Percentiles rank a stretch among this genome's conserved stretches.
These are phyloP conservation scores for Xerocomus potaroensis DNA, from an alignment of 768 basidiomycete genomes.

Conservation along the genomic window DNA sequence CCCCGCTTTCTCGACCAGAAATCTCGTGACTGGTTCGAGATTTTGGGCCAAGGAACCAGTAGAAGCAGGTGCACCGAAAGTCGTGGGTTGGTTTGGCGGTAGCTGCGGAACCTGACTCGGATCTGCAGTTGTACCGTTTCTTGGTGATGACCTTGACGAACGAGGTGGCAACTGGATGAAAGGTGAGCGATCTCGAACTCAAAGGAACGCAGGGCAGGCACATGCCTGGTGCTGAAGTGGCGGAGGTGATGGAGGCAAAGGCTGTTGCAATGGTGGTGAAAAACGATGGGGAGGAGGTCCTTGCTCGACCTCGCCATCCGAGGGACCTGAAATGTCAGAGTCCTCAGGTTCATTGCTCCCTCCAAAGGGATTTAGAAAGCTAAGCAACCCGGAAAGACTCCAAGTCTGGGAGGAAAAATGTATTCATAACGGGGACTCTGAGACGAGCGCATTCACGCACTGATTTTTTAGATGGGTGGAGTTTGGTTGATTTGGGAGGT, in stretches of 20 bases:
- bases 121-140: constrained; percentile 13
- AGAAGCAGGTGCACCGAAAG: constrained; percentile 10
- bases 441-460: constrained; percentile 28
- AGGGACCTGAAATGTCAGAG: constrained; percentile 16
- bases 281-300: constrained; percentile 24
- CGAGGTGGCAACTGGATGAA: constrained; percentile 22
- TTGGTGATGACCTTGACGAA: constrained; percentile 14
- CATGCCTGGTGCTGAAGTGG: constrained; percentile 27
- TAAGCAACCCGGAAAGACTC: constrained; percentile 49
- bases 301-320: constrained; percentile 26
- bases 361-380: constrained; percentile 47
- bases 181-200: constrained; percentile 21
- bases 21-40: constrained; percentile 45
- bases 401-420: constrained; percentile 34
- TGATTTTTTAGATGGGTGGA: constrained; percentile 40
- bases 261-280: constrained; percentile 21
- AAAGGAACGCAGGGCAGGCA: constrained; percentile 15
- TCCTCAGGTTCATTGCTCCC: constrained; percentile 20
- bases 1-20: constrained; percentile 45
- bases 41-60: constrained; percentile 36
- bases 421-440: constrained; percentile 9
- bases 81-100: constrained; percentile 16
- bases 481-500: constrained; percentile 23
- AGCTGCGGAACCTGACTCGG: constrained; percentile 10
- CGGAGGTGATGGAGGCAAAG: constrained; percentile 17